Percentiles rank a stretch among this genome's conserved stretches.
Conservation (phyloP, 2,329 filamentous ascomycete species). For the Fusarium camptoceras region DNA sequence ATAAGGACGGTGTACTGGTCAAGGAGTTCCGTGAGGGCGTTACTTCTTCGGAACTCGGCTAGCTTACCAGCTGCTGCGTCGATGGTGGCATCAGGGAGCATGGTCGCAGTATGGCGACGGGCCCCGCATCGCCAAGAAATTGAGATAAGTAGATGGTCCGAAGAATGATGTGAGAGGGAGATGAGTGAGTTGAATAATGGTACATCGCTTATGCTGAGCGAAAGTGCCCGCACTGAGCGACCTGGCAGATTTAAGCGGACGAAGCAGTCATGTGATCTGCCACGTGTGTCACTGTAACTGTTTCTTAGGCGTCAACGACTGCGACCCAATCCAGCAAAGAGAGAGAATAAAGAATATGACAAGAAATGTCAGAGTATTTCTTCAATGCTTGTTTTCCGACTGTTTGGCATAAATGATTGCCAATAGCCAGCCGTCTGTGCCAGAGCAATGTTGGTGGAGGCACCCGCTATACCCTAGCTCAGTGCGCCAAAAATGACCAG, state of each 20-base stretch:
- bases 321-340: not conserved
- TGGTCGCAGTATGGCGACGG: slow-evolving; percentile 23
- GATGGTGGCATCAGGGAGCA: slow-evolving; percentile 40
- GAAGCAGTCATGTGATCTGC: slow-evolving; percentile 14
- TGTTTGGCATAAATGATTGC: not conserved
- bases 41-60: slow-evolving; percentile 47
- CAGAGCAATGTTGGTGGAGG: not conserved
- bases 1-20: slow-evolving; percentile 56
- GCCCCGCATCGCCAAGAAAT: slow-evolving; percentile 29
- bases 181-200: not conserved
- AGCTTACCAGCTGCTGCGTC: slow-evolving; percentile 45
- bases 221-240: not conserved
- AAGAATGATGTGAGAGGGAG: not conserved
- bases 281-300: slow-evolving; percentile 8
- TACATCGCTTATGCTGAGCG: slow-evolving; percentile 17
- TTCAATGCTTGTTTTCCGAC: not conserved
- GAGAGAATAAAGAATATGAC: not conserved
- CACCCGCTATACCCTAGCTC: not conserved
- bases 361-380: not conserved
- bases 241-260: slow-evolving; percentile 9
- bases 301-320: slow-evolving; percentile 7
- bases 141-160: not conserved
- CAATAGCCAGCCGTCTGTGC: fast-evolving
- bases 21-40: slow-evolving; percentile 47
- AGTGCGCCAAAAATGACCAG: not conserved